These are phyloP conservation scores for Syzygium oleosum DNA, from an alignment of 345 rosid genomes.

Conservation along the genomic window DNA sequence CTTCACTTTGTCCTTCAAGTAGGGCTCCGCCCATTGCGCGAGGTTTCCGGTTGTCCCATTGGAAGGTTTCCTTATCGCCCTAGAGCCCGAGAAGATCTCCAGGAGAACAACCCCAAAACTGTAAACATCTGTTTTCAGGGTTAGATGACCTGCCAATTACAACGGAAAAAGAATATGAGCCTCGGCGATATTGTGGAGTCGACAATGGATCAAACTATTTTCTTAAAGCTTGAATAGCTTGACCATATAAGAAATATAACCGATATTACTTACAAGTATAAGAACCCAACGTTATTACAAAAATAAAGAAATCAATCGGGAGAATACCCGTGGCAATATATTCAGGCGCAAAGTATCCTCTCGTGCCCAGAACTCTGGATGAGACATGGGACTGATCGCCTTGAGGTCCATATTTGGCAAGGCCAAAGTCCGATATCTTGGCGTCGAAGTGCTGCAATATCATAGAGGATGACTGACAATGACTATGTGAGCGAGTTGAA, in stretches of 20 bases:
- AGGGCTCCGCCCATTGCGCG: slow-evolving; percentile 16
- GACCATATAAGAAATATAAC: not conserved
- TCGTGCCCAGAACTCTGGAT: slow-evolving; percentile 34
- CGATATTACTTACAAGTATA: not conserved
- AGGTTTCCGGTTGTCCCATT: not conserved
- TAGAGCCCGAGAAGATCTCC: slow-evolving; percentile 19
- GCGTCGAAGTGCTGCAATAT: slow-evolving; percentile 33
- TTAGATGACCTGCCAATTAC: slow-evolving; percentile 10
- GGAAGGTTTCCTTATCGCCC: slow-evolving; percentile 7
- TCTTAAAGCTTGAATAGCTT: not conserved
- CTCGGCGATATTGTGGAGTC: no score
- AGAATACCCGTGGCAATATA: slow-evolving; percentile 33
- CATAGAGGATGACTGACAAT: not conserved
- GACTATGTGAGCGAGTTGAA: not conserved
- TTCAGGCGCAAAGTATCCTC: slow-evolving; percentile 43
- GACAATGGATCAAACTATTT: not conserved
- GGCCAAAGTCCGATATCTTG: slow-evolving; percentile 41
- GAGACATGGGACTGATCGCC: slow-evolving; percentile 24
- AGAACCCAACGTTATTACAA: not conserved
- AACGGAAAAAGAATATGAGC: not conserved
- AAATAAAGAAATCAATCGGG: not conserved
- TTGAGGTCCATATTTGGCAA: slow-evolving; percentile 40
- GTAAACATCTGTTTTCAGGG: slow-evolving; percentile 16
- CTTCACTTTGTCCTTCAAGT: slow-evolving; percentile 5
- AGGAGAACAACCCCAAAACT: slow-evolving; percentile 31